phyloP scores from a whole-genome alignment of 2,329 filamentous ascomycete species.

The Hymenoscyphus salicellus region DNA sequence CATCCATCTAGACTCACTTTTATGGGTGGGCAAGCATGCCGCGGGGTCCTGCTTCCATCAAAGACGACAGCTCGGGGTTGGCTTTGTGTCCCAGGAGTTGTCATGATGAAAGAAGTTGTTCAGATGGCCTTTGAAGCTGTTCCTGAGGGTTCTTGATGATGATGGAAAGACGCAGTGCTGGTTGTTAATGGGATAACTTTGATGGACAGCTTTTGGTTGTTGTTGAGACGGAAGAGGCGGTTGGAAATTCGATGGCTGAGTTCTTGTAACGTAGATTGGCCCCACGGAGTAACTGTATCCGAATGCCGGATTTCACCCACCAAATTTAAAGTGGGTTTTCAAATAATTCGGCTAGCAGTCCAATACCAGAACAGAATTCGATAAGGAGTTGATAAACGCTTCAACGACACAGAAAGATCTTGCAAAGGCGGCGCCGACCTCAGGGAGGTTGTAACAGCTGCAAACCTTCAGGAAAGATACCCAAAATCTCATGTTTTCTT shows the following conservation, averaged over 20 bases:
- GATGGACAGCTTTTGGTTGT: not conserved
- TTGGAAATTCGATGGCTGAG: not conserved
- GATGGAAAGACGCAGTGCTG: not conserved
- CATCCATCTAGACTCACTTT: not conserved
- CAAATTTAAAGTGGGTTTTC: too few relatives aligned
- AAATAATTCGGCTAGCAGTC: not conserved
- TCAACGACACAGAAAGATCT: not conserved
- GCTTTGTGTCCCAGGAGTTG: not conserved
- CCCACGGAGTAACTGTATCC: too few relatives aligned
- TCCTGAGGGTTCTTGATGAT: not conserved
- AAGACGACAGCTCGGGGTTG: not conserved
- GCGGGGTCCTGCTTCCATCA: not conserved
- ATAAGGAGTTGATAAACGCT: too few relatives aligned
- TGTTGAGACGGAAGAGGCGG: not conserved
- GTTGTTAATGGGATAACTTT: not conserved
- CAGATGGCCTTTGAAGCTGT: not conserved
- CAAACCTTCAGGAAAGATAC: too few relatives aligned
- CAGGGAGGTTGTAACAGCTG: not conserved
- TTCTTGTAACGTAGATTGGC: too few relatives aligned
- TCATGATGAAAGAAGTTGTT: not conserved
- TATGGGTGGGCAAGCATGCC: not conserved
- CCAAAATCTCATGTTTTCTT: not conserved
- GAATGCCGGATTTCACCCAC: too few relatives aligned
- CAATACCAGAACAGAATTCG: not conserved
- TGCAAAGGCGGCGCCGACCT: not conserved